phyloP scores from a whole-genome alignment of 208 protist species.

The Paratrypanosoma confusum region DNA sequence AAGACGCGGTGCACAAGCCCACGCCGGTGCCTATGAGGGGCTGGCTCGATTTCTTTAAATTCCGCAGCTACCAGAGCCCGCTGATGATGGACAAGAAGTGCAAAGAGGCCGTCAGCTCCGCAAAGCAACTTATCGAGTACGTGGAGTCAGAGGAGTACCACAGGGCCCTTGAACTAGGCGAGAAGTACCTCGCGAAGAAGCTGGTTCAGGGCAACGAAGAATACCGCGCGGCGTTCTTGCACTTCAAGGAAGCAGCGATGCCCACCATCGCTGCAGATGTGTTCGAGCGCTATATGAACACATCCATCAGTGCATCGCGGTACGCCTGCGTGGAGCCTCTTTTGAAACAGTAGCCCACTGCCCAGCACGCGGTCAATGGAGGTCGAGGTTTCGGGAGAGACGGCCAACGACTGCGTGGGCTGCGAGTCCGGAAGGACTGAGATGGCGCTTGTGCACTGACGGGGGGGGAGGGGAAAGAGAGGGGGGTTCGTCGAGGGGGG shows the following conservation, averaged over 20 bases:
- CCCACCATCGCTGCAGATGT: constrained; percentile 59
- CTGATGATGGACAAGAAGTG: constrained; percentile 40
- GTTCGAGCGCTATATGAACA: constrained; percentile 44
- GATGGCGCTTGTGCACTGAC: too few relatives aligned
- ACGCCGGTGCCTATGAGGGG: constrained; percentile 43
- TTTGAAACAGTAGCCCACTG: constrained; percentile 42
- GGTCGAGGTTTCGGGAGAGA: too few relatives aligned
- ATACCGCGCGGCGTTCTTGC: constrained; percentile 13
- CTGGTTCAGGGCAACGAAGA: constrained; percentile 22
- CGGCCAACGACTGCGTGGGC: too few relatives aligned
- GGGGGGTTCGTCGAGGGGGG: too few relatives aligned
- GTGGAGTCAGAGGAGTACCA: constrained; percentile 57
- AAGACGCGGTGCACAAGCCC: constrained; percentile 49
- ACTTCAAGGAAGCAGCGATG: constrained; percentile 43
- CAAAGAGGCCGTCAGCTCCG: constrained; percentile 24
- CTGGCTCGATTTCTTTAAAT: constrained; percentile 78
- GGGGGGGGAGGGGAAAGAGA: too few relatives aligned
- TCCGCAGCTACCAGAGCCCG: constrained; percentile 63
- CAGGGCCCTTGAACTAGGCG: constrained; percentile 44
- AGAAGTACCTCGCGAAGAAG: constrained; percentile 31
- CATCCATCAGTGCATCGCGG: constrained; percentile 56
- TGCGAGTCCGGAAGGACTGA: too few relatives aligned
- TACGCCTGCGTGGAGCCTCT: constrained; percentile 69
- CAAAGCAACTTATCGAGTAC: constrained; percentile 32
- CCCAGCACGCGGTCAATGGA: too few relatives aligned